A percentile compares a stretch with the other conserved stretches of the same genome.
phyloP scores from a whole-genome alignment of 2,329 filamentous ascomycete species.

The Colletotrichum echinochloae region DNA sequence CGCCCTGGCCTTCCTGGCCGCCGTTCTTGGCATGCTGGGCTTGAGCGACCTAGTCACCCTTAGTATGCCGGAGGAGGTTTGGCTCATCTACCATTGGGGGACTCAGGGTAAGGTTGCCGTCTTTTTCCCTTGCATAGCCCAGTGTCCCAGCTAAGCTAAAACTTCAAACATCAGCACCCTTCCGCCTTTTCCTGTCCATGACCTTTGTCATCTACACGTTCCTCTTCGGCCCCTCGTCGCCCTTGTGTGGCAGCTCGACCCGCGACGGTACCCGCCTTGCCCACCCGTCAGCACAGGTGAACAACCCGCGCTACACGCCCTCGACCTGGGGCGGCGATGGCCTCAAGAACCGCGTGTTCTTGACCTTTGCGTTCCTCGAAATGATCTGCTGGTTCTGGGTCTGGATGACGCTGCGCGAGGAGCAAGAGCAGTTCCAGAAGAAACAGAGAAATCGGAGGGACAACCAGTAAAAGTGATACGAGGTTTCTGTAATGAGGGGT shows the following conservation, averaged over 20 bases:
- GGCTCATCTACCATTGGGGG: conserved; percentile 72
- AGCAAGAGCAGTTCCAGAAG: conserved; percentile 59
- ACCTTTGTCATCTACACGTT: conserved; percentile 73
- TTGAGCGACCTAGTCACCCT: conserved; percentile 74
- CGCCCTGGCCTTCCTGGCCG: conserved; percentile 79
- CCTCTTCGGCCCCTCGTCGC: conserved; percentile 65
- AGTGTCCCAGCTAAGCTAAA: conserved; percentile 36
- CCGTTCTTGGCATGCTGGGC: conserved; percentile 72
- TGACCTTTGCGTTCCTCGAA: conserved; percentile 88
- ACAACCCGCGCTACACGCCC: conserved; percentile 53
- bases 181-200: conserved; percentile 75
- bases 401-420: conserved; percentile 77
- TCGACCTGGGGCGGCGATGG: conserved; percentile 69
- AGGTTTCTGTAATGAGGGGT: too few species aligned
- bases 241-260: conserved; percentile 55
- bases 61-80: conserved; percentile 75
- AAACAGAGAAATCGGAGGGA: conserved; percentile 52
- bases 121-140: conserved; percentile 46
- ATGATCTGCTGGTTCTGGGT: conserved; percentile 90
- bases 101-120: conserved; percentile 69
- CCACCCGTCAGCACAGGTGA: conserved; percentile 50
- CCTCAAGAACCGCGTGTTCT: conserved; percentile 86
- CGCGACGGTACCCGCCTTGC: conserved; percentile 48
- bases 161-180: conserved; percentile 59
- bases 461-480: background rate